Base-by-base conservation (phyloP, 495 filamentous ascomycete genomes). In the Alectoria sarmentosa region DNA sequence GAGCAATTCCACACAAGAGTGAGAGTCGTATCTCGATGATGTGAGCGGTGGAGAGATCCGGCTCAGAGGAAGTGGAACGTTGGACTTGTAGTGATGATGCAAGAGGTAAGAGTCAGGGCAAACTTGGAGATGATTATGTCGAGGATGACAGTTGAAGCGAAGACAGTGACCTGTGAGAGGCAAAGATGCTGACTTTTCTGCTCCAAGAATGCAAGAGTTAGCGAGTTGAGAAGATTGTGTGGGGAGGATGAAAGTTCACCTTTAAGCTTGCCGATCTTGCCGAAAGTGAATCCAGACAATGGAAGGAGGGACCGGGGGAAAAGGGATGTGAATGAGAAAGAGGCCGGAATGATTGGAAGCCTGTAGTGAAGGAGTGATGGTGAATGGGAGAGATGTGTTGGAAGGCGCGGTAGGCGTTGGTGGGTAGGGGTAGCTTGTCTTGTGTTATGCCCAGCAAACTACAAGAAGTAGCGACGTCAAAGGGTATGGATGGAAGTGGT, bases 401-500 rank as follows among this genome's bases (percentile, higher is more conserved):
- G 42, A 59, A 36, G 36, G 63, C 38, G 21, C 41, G 23, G 19
- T 39, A 48, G 30, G 41, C 36, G 26, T 28, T 65, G 23, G 56
- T 60, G 2, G 60, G 28, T 58, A 54, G 26, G 23, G 34, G 46
- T 37, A 52, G 62, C 41, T 65, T 59, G 38, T 65, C 36, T 17
- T 56, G 41, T 36, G 42, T 60, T 37, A 59, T 65, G 63, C 55
- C 63, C 63, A 65, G 63, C 63, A 65, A 60, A 60, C 3, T 58
- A 65, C 56, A 65, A 65, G 63, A 65, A 60, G 42, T 60, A 48
- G 63, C 57, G 42, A 60, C 63, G 17, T 54, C 39, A 46, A 54
- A 54, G 30, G 57, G 30, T 19, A 34, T 19, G 52, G 52, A 55
- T 55, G 52, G 30, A 55, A 34, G 28, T 55, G 1, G 14, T 65